Evolutionary conservation across 352 stramenopile genomes (phyloP).

Genomic region (Thalassiosira ordinaria): DNA sequence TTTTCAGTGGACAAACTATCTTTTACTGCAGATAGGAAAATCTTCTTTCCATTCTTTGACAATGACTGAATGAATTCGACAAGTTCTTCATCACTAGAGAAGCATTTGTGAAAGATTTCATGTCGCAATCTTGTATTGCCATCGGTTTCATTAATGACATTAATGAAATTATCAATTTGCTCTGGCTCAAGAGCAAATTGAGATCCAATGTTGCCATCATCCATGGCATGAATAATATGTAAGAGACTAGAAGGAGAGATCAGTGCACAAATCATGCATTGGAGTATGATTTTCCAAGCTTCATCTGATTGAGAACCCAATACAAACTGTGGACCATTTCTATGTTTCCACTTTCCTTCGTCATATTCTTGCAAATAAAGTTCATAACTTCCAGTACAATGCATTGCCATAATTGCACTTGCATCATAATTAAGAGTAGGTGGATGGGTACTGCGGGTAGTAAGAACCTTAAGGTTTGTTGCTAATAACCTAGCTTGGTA

Average conservation of each 20-base stretch:
- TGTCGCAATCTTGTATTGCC: background rate
- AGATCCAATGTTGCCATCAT: background rate
- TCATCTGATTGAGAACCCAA: background rate
- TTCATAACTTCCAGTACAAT: background rate
- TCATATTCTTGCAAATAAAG: background rate
- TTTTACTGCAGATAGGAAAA: too few relatives aligned
- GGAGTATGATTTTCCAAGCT: background rate
- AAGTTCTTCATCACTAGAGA: too few relatives aligned
- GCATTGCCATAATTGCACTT: background rate
- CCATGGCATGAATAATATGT: background rate
- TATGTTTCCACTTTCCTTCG: background rate
- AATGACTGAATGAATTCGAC: too few relatives aligned
- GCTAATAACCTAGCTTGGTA: background rate
- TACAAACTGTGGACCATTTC: conserved; percentile 2
- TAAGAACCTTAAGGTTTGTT: background rate
- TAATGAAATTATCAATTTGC: background rate
- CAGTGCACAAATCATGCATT: background rate
- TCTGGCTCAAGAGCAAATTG: background rate
- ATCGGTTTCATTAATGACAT: background rate
- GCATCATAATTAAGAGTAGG: background rate
- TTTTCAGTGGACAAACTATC: too few relatives aligned
- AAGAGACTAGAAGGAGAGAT: background rate
- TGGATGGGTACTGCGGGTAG: background rate
- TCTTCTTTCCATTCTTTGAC: too few relatives aligned
- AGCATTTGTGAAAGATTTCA: background rate